Conservation (phyloP, 1,284 basidiomycete genomes). For the Fomitopsis schrenkii region DNA sequence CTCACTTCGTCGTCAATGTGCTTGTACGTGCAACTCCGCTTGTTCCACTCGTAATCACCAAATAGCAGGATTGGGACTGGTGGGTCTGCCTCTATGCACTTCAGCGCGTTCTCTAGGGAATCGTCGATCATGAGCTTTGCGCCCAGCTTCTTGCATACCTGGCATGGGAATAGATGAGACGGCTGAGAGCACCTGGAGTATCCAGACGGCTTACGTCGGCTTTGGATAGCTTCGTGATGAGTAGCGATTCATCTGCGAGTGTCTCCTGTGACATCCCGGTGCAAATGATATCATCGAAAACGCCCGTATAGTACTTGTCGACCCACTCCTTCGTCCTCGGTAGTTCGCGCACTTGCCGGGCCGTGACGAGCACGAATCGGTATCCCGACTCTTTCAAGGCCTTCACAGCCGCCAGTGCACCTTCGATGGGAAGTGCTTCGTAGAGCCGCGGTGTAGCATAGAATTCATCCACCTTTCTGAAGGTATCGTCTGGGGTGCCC, state of each 20-base stretch:
- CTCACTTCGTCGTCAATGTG: slow-evolving; percentile 51
- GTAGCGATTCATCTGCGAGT: slow-evolving; percentile 41
- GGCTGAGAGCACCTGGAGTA: not conserved
- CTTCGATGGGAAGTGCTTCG: slow-evolving; percentile 52
- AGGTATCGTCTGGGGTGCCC: slow-evolving; percentile 63
- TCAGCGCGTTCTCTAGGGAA: slow-evolving; percentile 71
- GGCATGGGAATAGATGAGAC: not conserved
- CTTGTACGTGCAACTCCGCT: slow-evolving; percentile 39
- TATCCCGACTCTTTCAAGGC: slow-evolving; percentile 61
- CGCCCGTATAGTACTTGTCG: slow-evolving; percentile 59
- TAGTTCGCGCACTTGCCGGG: slow-evolving; percentile 54
- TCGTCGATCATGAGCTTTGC: slow-evolving; percentile 75
- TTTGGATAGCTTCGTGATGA: slow-evolving; percentile 62
- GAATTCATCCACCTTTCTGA: slow-evolving; percentile 57
- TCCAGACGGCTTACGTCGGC: slow-evolving; percentile 46
- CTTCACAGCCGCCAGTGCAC: slow-evolving; percentile 59
- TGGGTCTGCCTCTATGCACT: slow-evolving; percentile 40
- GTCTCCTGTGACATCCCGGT: slow-evolving; percentile 69
- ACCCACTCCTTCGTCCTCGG: slow-evolving; percentile 68
- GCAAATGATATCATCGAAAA: slow-evolving; percentile 70
- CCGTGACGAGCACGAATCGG: slow-evolving; percentile 71
- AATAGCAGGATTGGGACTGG: slow-evolving; percentile 65
- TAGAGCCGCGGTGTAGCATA: slow-evolving; percentile 52
- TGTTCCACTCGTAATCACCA: slow-evolving; percentile 77
- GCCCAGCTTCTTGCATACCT: slow-evolving; percentile 63